phyloP scores from a whole-genome alignment of 2,329 filamentous ascomycete genomes.

The Fusarium penzigii region DNA sequence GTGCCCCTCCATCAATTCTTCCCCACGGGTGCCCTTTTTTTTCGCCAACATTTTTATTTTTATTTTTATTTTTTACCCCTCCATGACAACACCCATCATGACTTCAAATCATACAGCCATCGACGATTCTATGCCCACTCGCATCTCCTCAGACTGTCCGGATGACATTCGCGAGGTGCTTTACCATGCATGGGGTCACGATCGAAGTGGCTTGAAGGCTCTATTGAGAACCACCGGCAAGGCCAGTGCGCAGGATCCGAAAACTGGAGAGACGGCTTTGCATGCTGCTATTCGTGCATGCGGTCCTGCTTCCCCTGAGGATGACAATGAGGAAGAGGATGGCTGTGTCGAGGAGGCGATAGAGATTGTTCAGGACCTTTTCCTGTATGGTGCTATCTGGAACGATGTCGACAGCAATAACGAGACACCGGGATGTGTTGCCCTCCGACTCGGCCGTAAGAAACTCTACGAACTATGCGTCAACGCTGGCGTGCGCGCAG shows the following conservation, averaged over 20 bases:
- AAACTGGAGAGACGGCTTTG: conserved; percentile 83
- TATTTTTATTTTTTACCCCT: conserved; percentile 9
- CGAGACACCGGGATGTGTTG: conserved; percentile 91
- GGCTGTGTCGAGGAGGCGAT: conserved; percentile 59
- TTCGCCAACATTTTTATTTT: background rate
- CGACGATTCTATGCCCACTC: conserved; percentile 53
- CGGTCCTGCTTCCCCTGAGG: conserved; percentile 41
- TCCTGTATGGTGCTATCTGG: conserved; percentile 93
- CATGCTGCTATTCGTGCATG: conserved; percentile 87
- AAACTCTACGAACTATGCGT: conserved; percentile 81
- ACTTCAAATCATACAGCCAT: conserved; percentile 32
- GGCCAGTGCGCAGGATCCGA: conserved; percentile 78
- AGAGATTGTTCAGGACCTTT: conserved; percentile 71
- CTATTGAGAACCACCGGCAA: conserved; percentile 65
- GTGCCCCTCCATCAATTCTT: conserved; percentile 15
- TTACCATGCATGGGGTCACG: conserved; percentile 57
- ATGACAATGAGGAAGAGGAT: conserved; percentile 37
- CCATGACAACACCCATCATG: conserved; percentile 25
- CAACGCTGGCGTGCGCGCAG: conserved; percentile 86
- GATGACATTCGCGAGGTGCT: conserved; percentile 53
- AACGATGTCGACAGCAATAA: conserved; percentile 86
- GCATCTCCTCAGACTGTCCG: conserved; percentile 56
- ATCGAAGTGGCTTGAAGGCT: conserved; percentile 66
- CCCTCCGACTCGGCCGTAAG: conserved; percentile 65
- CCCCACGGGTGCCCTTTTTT: conserved; percentile 15